Percentiles rank a stretch among this genome's conserved stretches.
Conservation (phyloP, 108 stramenopile species). For the Nitzschia palea region DNA sequence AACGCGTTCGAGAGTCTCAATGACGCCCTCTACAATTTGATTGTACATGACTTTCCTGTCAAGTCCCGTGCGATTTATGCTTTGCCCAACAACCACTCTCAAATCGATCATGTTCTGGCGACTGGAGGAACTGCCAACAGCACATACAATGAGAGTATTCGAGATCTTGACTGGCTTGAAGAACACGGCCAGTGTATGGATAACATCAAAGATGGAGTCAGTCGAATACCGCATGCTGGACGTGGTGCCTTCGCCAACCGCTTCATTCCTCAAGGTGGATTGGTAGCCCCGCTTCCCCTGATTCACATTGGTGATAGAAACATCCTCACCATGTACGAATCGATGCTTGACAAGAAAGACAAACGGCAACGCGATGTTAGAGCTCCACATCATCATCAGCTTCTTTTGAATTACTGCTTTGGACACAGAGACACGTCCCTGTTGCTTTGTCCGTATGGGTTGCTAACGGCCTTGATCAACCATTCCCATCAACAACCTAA, state of each 20-base stretch:
- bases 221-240: conserved; percentile 71
- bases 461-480: conserved; percentile 54
- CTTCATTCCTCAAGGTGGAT: conserved; percentile 48
- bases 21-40: not conserved
- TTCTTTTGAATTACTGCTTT: conserved; percentile 76
- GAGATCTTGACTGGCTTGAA: conserved; percentile 29
- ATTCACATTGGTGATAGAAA: conserved; percentile 43
- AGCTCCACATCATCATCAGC: conserved; percentile 25
- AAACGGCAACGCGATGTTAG: conserved; percentile 3
- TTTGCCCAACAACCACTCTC: conserved; percentile 17
- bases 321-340: conserved; percentile 42
- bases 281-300: conserved; percentile 67
- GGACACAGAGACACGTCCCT: conserved; percentile 53
- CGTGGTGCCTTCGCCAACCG: conserved; percentile 75
- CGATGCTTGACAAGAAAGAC: not conserved
- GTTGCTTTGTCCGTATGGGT: conserved; percentile 59
- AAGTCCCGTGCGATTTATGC: conserved; percentile 26
- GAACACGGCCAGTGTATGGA: conserved; percentile 66
- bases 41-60: not conserved
- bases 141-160: conserved; percentile 26
- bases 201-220: conserved; percentile 52
- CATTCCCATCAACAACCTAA: conserved; percentile 52
- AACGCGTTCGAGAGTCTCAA: not conserved
- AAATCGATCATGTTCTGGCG: conserved; percentile 6
- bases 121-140: conserved; percentile 23